A percentile compares a stretch with the other conserved stretches of the same genome.
Evolutionary conservation across 805 yeast species (phyloP).

Genomic region (Yamadazyma sp.): DNA sequence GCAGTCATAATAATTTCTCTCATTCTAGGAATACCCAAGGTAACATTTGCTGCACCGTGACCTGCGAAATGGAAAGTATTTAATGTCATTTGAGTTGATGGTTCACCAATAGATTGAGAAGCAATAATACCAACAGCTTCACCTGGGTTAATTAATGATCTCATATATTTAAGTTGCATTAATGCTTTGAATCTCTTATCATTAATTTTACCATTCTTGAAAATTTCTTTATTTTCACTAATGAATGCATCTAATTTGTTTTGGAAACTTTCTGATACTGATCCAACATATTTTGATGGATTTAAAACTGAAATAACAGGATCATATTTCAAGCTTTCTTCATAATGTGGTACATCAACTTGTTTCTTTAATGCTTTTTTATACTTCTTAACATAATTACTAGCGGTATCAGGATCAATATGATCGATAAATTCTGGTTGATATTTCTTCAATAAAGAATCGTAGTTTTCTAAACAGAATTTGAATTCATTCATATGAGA

Average conservation of each 20-base stretch:
- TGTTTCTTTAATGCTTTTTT: slow-evolving; percentile 70
- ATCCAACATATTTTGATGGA: slow-evolving; percentile 88
- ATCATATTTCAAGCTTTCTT: slow-evolving; percentile 66
- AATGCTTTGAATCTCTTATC: slow-evolving; percentile 88
- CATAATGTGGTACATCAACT: slow-evolving; percentile 58
- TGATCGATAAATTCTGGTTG: slow-evolving; percentile 66
- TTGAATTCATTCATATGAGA: slow-evolving; percentile 90
- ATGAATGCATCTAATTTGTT: slow-evolving; percentile 72
- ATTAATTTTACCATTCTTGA: slow-evolving; percentile 52
- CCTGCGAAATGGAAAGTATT: slow-evolving; percentile 99
- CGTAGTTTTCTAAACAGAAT: slow-evolving; percentile 90
- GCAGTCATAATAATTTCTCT: slow-evolving; percentile 99
- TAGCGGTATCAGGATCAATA: slow-evolving; percentile 75
- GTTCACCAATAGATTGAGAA: slow-evolving; percentile 97
- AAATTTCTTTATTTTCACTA: slow-evolving; percentile 49
- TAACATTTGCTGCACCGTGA: slow-evolving; percentile 99
- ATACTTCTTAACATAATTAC: slow-evolving; percentile 76
- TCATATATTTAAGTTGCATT: slow-evolving; percentile 98
- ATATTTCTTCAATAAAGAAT: slow-evolving; percentile 79
- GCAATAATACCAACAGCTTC: slow-evolving; percentile 99
- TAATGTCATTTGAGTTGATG: slow-evolving; percentile 98
- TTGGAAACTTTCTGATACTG: slow-evolving; percentile 89
- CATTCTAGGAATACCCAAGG: slow-evolving; percentile 99
- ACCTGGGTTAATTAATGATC: slow-evolving; percentile 92
- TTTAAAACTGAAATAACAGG: slow-evolving; percentile 83